Evolutionary conservation across 768 basidiomycete species (phyloP).

Genomic region (Leucocoprinus leucothites): DNA sequence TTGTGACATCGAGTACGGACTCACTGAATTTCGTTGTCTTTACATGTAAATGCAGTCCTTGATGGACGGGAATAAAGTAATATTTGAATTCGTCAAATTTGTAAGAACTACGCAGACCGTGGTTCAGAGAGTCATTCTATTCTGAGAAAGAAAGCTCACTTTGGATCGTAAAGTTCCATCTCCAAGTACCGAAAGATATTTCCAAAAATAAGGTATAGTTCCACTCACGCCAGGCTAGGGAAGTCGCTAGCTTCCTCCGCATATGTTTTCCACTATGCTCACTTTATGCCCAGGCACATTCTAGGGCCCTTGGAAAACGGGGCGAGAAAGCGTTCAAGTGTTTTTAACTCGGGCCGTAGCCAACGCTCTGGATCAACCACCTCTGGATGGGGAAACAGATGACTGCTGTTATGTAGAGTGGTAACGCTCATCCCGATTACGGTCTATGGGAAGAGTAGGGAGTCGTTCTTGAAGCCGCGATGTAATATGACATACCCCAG

Average conservation of each 20-base stretch:
- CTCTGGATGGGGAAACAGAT: conserved; percentile 35
- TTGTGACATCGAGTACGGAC: conserved; percentile 18
- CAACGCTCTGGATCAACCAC: conserved; percentile 41
- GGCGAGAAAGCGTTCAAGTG: conserved; percentile 35
- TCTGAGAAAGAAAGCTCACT: conserved; percentile 18
- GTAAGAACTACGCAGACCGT: conserved; percentile 17
- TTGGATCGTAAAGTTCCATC: conserved; percentile 28
- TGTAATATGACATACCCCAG: conserved; percentile 25
- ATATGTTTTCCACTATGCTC: conserved; percentile 4
- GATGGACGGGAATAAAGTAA: conserved; percentile 32
- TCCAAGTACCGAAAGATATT: conserved; percentile 38
- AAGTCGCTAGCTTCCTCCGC: neutral
- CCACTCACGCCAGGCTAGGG: conserved; percentile 38
- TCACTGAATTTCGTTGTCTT: neutral
- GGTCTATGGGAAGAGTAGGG: conserved; percentile 24
- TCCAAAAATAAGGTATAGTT: conserved; percentile 38
- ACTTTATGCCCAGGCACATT: conserved; percentile 44
- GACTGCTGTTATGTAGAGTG: conserved; percentile 33
- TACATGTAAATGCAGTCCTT: conserved; percentile 25
- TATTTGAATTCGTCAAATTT: conserved; percentile 31
- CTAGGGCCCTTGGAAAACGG: conserved; percentile 44
- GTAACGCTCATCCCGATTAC: conserved; percentile 37
- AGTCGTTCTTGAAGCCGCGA: neutral
- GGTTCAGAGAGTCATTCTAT: neutral
- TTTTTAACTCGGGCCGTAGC: conserved; percentile 28